phyloP scores from a whole-genome alignment of 192 early-diverging fungal genomes.

The Linnemannia exigua region DNA sequence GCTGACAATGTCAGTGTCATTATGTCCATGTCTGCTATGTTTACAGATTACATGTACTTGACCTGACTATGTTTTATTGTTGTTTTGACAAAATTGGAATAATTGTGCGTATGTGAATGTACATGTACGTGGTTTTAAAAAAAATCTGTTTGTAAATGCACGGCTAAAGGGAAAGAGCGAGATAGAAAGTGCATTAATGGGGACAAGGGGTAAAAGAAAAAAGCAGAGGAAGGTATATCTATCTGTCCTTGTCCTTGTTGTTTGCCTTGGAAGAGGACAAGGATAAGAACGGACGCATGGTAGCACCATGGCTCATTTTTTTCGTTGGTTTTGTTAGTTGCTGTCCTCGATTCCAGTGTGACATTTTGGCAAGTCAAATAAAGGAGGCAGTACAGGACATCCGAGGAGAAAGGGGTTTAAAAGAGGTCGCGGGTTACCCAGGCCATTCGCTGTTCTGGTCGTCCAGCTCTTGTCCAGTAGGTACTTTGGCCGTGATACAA shows the following conservation, averaged over 20 bases:
- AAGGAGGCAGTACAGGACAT: neutral
- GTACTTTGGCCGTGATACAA: too few species aligned
- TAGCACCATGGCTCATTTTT: neutral
- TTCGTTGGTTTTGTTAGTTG: too few species aligned
- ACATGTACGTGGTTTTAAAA: neutral
- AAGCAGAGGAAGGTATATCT: neutral
- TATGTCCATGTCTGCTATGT: too few species aligned
- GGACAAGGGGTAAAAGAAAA: neutral
- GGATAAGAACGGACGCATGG: neutral
- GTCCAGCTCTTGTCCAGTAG: too few species aligned
- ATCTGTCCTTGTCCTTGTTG: too few species aligned
- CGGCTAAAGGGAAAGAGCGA: neutral
- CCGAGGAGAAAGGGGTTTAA: constrained; percentile 2
- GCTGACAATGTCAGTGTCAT: too few species aligned
- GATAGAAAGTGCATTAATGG: neutral
- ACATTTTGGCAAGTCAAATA: neutral
- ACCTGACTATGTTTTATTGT: neutral
- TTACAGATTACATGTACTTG: too few species aligned
- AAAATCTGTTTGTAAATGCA: neutral
- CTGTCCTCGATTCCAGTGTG: neutral
- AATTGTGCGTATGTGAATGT: neutral
- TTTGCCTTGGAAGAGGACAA: too few species aligned
- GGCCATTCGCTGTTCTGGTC: too few species aligned
- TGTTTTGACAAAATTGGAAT: neutral
- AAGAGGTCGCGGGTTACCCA: too few species aligned